Base-by-base conservation (phyloP, 2,329 filamentous ascomycete species). In the Hymenoscyphus linearis region DNA sequence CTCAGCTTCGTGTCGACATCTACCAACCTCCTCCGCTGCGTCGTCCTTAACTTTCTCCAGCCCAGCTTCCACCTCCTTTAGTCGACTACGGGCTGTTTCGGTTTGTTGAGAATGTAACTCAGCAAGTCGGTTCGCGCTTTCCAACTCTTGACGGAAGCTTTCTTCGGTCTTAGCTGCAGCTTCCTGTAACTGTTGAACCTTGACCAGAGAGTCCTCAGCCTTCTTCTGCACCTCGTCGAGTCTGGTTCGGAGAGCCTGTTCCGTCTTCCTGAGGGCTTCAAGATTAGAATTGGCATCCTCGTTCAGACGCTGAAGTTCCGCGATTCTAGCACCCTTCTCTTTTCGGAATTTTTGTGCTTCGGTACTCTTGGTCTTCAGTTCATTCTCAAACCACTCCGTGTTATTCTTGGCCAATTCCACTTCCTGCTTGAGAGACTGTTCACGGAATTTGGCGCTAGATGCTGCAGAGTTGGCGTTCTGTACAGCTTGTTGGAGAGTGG, bases 301-400 rank as follows among this genome's bases (percentile, higher is more conserved):
- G 67, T 93, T 90, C 63, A 89, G 85, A 58, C 92, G 89, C 75
- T 97, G 90, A 31, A 99, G 84, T 70, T 96, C 90, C 9, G 92
- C 85, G 68, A 98, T 91, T 44, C 90, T 89, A 1, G 91, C 88
- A 65, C 90, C 90, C 80, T 97, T 98, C 73, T 99, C 95, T 73
- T 96, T 98, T 65, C 95, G 86, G 75, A 90, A 93, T 71, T 93
- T 96, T 67, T 93, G 84, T 55, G 91, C 86, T 73, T 99, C 95
- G 9, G 87, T 85, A 64, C 85, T 88, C 77, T 96, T 96, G 0
- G 90, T 93, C 78, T 96, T 93, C 25, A 98, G 82, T 74, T 99
- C 95, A 50, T 82, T 86, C 71, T 97, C 91, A 60, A 95, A 88
- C 90, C 92, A 99, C 69, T 98, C 93, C 66, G 91, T 90, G 77